Percentiles rank a stretch among this genome's conserved stretches.
These are phyloP conservation scores for Agrostemma githago DNA, from an alignment of 148 eudicot species.

Conservation along the genomic window DNA sequence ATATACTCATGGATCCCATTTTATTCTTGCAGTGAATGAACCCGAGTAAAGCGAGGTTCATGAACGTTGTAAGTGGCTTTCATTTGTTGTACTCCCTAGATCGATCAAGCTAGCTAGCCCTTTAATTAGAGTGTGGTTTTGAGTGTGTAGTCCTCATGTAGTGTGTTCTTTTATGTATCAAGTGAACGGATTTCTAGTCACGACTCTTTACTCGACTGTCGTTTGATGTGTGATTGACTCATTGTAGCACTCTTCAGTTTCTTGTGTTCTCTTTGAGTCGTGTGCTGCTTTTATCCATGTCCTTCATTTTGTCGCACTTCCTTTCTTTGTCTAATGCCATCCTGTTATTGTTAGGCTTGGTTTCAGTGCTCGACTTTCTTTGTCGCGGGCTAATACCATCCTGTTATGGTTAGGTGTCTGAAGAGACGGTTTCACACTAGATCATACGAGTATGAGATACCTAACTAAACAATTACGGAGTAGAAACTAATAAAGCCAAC, in stretches of 20 bases:
- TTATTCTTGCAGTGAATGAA: conserved; percentile 27
- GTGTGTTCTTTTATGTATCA: not conserved
- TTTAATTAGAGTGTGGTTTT: not conserved
- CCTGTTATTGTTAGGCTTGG: not conserved
- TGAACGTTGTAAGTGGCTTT: not conserved
- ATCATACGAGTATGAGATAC: too few species aligned
- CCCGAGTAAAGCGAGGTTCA: not conserved
- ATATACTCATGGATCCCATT: not conserved
- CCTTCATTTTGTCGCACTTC: not conserved
- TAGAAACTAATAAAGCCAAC: too few species aligned
- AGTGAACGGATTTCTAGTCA: conserved; percentile 4
- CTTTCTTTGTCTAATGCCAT: not conserved
- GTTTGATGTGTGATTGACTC: not conserved
- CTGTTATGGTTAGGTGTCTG: too few species aligned
- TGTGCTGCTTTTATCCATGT: not conserved
- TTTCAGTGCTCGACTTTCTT: not conserved
- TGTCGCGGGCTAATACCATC: too few species aligned
- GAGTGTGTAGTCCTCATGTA: not conserved
- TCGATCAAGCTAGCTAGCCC: not conserved
- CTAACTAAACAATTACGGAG: too few species aligned
- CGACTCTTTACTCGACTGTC: not conserved
- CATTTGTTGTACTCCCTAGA: not conserved
- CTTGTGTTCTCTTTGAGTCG: not conserved
- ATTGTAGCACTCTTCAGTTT: not conserved
- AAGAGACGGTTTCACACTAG: too few species aligned